A percentile compares a stretch with the other conserved stretches of the same genome.
These are phyloP conservation scores for Phanerochaete sordida DNA, from an alignment of 768 basidiomycete genomes.

Conservation along the genomic window DNA sequence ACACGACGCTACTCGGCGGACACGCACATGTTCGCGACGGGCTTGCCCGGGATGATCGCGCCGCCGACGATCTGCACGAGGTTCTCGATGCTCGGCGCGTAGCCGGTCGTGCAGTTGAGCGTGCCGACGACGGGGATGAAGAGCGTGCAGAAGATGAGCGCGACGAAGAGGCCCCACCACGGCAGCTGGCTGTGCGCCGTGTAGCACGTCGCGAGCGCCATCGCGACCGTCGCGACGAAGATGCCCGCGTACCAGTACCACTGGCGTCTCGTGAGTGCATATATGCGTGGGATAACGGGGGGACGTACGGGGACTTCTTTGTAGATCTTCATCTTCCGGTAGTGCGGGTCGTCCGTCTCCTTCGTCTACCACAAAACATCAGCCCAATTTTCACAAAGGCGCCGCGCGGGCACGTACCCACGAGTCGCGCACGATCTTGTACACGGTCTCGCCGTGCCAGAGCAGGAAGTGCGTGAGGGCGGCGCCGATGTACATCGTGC, in stretches of 20 bases:
- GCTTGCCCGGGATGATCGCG: slow-evolving; percentile 43
- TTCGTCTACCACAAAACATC: slow-evolving; percentile 16
- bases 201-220: slow-evolving; percentile 52
- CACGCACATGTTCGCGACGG: slow-evolving; percentile 44
- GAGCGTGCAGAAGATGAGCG: slow-evolving; percentile 46
- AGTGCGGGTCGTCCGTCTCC: slow-evolving; percentile 48
- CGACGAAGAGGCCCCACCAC: slow-evolving; percentile 48
- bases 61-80: slow-evolving; percentile 50
- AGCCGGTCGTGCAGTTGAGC: slow-evolving; percentile 24
- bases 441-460: slow-evolving; percentile 52
- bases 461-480: slow-evolving; percentile 29
- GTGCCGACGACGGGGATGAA: slow-evolving; percentile 53
- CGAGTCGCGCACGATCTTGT: slow-evolving; percentile 29
- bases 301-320: slow-evolving; percentile 35
- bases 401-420: neutral
- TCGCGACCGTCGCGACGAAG: slow-evolving; percentile 38
- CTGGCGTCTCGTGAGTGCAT: neutral
- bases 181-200: slow-evolving; percentile 49
- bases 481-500: slow-evolving; percentile 18
- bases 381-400: neutral
- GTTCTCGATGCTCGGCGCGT: slow-evolving; percentile 16
- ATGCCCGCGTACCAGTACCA: slow-evolving; percentile 40
- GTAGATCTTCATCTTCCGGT: slow-evolving; percentile 48
- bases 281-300: neutral
- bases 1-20: neutral